A percentile compares a stretch with the other conserved stretches of the same genome.
These are phyloP conservation scores for Straminergon stramineum DNA, from an alignment of 225 moss, liverwort and hornwort genomes.

Conservation along the genomic window DNA sequence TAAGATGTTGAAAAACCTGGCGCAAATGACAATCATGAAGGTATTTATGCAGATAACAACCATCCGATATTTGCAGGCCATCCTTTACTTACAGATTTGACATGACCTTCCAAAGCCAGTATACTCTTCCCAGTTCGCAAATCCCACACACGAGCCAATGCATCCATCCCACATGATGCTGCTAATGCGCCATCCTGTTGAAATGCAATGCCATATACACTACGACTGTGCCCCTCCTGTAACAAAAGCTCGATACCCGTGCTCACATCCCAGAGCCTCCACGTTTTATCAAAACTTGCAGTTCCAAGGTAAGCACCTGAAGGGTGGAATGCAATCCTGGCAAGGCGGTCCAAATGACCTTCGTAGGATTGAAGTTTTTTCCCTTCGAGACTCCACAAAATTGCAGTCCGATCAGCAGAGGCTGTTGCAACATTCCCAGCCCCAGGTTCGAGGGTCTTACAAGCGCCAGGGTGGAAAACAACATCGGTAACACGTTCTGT, in stretches of 20 bases:
- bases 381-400: conserved; percentile 83
- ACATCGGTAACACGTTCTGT: conserved; percentile 92
- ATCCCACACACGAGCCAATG: conserved; percentile 93
- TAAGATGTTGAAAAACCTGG: background rate
- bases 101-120: conserved; percentile 90
- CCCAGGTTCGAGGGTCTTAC: conserved; percentile 39
- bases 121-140: conserved; percentile 83
- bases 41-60: background rate
- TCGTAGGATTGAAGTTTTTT: conserved; percentile 60
- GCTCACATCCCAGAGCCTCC: conserved; percentile 96
- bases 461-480: conserved; percentile 70
- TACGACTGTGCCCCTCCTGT: conserved; percentile 96
- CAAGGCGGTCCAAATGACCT: conserved; percentile 90
- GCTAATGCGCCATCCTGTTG: conserved; percentile 88
- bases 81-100: conserved; percentile 55
- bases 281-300: conserved; percentile 95
- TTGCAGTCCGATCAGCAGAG: conserved; percentile 82
- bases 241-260: conserved; percentile 87
- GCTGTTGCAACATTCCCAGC: conserved; percentile 81
- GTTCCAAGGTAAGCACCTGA: conserved; percentile 89
- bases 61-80: background rate
- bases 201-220: conserved; percentile 89
- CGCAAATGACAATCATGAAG: background rate
- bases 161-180: conserved; percentile 95
- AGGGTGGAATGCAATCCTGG: conserved; percentile 92